These are phyloP conservation scores for Venturia nashicola DNA, from an alignment of 2,329 filamentous ascomycete species.

Conservation along the genomic window DNA sequence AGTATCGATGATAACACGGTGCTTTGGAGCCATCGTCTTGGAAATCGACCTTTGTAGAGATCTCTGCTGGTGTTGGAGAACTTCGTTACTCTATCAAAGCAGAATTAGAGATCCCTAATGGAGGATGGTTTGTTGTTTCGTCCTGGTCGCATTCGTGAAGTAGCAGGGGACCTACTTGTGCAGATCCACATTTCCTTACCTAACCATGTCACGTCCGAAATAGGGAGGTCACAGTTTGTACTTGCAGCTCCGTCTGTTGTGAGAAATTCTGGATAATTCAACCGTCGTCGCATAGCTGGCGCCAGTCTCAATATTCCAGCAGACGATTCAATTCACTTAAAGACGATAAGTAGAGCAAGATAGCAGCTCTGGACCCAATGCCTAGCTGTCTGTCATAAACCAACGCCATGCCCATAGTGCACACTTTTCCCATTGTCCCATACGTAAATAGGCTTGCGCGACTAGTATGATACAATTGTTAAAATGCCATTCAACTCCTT, in stretches of 20 bases:
- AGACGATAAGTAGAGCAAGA: background rate
- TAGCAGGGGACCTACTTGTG: background rate
- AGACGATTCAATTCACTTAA: background rate
- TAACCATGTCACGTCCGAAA: background rate
- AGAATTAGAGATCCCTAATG: background rate
- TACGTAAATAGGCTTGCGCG: background rate
- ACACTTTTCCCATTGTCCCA: constrained; percentile 3
- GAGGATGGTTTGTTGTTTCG: background rate
- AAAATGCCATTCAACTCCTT: background rate
- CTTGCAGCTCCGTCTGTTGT: background rate
- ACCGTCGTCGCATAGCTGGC: background rate
- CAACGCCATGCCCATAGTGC: background rate
- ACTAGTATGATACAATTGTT: constrained; percentile 1
- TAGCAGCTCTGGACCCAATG: background rate
- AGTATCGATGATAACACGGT: constrained; percentile 84
- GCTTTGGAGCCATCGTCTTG: constrained; percentile 25
- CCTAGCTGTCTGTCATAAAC: background rate
- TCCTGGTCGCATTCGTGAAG: background rate
- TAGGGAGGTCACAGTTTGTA: background rate
- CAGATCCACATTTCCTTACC: background rate
- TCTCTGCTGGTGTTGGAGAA: background rate
- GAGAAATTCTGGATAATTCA: background rate
- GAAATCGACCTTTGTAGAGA: no score
- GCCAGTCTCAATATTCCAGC: background rate
- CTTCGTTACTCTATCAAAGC: background rate